Percentiles rank a stretch among this genome's conserved stretches.
phyloP scores from a whole-genome alignment of 2,329 filamentous ascomycete genomes.

The Myriangium duriaei region DNA sequence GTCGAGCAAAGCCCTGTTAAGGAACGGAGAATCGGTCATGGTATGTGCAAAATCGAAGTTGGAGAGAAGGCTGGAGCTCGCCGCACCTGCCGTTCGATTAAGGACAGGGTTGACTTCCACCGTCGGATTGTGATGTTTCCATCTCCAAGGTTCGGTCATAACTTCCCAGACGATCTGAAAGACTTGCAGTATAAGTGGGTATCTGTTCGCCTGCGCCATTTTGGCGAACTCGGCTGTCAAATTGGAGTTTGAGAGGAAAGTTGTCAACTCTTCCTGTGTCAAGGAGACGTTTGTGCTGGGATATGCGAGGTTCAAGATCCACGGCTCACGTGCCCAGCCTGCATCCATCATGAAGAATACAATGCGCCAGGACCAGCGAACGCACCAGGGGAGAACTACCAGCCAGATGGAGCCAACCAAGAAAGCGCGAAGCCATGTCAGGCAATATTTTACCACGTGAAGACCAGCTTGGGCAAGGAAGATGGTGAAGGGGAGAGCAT shows the following conservation, averaged over 20 bases:
- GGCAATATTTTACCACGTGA: constrained; percentile 57
- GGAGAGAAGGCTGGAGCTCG: constrained; percentile 31
- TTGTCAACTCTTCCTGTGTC: neutral
- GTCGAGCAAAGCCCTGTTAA: constrained; percentile 72
- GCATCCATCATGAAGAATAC: constrained; percentile 90
- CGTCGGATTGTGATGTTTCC: neutral
- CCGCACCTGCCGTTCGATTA: constrained; percentile 2
- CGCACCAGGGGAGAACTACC: constrained; percentile 74
- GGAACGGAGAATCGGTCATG: constrained; percentile 51
- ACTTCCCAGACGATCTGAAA: constrained; percentile 5
- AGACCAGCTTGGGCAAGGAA: constrained; percentile 68
- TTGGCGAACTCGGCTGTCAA: neutral
- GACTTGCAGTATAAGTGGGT: constrained; percentile 2
- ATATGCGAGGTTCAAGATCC: constrained; percentile 15
- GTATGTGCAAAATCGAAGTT: constrained; percentile 42
- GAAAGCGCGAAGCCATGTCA: constrained; percentile 66
- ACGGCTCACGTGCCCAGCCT: constrained; percentile 43
- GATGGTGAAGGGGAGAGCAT: constrained; percentile 63
- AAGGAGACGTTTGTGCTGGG: neutral
- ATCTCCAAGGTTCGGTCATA: constrained; percentile 2
- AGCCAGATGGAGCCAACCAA: constrained; percentile 83
- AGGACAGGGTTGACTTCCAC: constrained; percentile 1
- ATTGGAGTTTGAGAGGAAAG: neutral
- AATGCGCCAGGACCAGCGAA: constrained; percentile 83
- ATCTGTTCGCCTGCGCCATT: neutral